Conservation (phyloP, 23 red algal species). For the Pyropia yezoensis region DNA sequence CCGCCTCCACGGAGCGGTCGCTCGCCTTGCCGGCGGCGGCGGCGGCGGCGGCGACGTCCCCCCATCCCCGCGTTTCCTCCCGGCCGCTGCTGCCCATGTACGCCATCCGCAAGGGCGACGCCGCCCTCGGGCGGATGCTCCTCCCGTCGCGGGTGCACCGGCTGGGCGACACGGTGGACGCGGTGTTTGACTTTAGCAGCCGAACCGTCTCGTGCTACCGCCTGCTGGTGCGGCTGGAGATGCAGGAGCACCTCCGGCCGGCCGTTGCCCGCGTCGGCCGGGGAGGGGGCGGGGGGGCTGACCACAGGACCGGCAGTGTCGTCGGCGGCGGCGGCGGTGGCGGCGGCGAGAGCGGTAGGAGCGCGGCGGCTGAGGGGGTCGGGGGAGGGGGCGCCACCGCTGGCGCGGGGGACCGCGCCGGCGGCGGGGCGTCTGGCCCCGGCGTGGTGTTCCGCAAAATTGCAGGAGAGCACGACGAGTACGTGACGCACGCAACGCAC, state of each 20-base stretch:
- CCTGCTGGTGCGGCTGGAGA: conserved; percentile 36
- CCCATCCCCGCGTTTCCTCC: no score
- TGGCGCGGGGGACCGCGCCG: neutral
- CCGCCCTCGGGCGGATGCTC: conserved; percentile 43
- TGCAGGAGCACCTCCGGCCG: conserved; percentile 32
- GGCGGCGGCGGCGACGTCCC: no score
- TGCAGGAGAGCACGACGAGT: conserved; percentile 68
- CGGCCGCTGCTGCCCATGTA: conserved; percentile 36
- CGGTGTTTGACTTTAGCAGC: conserved; percentile 54
- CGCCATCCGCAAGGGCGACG: conserved; percentile 19
- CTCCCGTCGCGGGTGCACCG: conserved; percentile 53
- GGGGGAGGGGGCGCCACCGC: neutral
- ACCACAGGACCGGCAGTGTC: neutral
- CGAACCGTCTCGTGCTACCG: conserved; percentile 32
- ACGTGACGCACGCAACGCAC: conserved; percentile 38
- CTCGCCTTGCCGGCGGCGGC: no score
- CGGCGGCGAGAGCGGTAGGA: neutral
- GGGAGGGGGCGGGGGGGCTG: neutral
- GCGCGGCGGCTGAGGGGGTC: neutral
- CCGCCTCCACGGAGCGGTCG: no score
- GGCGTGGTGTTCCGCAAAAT: conserved; percentile 61
- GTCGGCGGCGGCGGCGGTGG: conserved; percentile 1
- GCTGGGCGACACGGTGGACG: conserved; percentile 44
- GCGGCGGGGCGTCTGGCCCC: neutral
- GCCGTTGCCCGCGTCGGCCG: neutral